phyloP scores from a whole-genome alignment of 192 early-diverging fungal genomes.

The Phycomyces blakesleeanus region DNA sequence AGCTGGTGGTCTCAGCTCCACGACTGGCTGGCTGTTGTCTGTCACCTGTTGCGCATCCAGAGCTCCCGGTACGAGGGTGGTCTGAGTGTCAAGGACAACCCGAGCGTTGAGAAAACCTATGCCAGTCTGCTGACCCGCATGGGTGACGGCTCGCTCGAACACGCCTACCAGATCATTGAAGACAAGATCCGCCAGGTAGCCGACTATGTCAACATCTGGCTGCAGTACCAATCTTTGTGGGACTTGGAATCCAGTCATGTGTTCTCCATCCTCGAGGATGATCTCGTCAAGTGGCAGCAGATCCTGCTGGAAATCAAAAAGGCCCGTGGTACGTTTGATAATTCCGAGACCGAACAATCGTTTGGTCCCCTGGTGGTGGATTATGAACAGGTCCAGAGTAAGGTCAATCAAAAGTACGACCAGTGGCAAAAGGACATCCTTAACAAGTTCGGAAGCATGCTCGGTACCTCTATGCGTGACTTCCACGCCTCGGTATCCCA shows the following conservation, averaged over 20 bases:
- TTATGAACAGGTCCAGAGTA: constrained; percentile 97
- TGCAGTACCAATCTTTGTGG: constrained; percentile 98
- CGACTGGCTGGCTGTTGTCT: constrained; percentile 87
- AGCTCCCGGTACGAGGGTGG: constrained; percentile 88
- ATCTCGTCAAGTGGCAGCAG: constrained; percentile 89
- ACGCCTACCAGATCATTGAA: constrained; percentile 86
- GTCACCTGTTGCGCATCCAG: constrained; percentile 79
- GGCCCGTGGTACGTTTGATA: constrained; percentile 94
- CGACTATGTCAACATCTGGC: constrained; percentile 90
- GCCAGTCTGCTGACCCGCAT: constrained; percentile 71
- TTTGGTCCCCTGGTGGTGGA: constrained; percentile 88
- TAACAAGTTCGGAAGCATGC: constrained; percentile 80
- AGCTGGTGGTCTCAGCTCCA: constrained; percentile 90
- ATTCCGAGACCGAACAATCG: constrained; percentile 80
- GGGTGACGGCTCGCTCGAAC: constrained; percentile 59
- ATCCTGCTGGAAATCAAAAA: constrained; percentile 93
- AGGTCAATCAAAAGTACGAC: constrained; percentile 97
- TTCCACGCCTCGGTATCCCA: constrained; percentile 74
- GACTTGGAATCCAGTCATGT: constrained; percentile 89
- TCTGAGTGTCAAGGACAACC: constrained; percentile 56
- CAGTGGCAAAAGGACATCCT: constrained; percentile 96
- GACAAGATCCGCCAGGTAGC: constrained; percentile 67
- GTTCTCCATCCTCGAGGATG: constrained; percentile 77
- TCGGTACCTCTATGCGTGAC: constrained; percentile 77
- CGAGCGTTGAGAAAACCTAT: constrained; percentile 54